A percentile compares a stretch with the other conserved stretches of the same genome.
Evolutionary conservation across 176 grass and related monocot genomes (phyloP).

Genomic region (Microstegium vimineum): DNA sequence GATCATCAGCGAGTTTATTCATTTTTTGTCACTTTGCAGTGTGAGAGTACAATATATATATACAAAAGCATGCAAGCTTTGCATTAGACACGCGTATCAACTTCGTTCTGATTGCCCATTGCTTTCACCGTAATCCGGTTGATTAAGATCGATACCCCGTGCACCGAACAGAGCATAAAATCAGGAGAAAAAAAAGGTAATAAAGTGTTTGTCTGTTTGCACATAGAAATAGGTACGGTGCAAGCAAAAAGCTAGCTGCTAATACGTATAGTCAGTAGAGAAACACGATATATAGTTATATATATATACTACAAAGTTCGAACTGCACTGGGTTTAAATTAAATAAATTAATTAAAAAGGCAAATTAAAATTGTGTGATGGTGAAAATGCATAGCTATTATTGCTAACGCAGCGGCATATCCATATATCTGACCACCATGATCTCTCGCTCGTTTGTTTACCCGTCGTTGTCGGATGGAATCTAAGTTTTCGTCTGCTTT

Average conservation of each 20-base stretch:
- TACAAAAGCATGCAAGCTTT: too few species aligned
- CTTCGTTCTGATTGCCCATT: too few species aligned
- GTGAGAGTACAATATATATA: too few species aligned
- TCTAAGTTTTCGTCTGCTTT: constrained; percentile 88
- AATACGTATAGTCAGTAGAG: background rate
- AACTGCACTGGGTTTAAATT: too few species aligned
- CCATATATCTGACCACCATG: too few species aligned
- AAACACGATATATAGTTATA: background rate
- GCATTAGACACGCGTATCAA: too few species aligned
- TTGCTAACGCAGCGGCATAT: background rate
- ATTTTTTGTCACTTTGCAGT: too few species aligned
- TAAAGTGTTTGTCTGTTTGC: constrained; percentile 14
- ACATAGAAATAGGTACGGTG: background rate
- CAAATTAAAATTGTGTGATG: background rate
- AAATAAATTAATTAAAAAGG: too few species aligned
- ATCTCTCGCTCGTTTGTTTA: constrained; percentile 35
- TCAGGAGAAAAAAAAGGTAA: too few species aligned
- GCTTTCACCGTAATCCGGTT: background rate
- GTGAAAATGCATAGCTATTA: background rate
- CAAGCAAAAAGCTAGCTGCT: background rate
- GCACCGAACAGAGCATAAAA: background rate
- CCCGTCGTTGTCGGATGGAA: constrained; percentile 64
- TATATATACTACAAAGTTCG: too few species aligned
- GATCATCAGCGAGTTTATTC: too few species aligned
- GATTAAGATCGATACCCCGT: background rate